phyloP scores from a whole-genome alignment of 257 asterid species.

The Asclepias syriaca region DNA sequence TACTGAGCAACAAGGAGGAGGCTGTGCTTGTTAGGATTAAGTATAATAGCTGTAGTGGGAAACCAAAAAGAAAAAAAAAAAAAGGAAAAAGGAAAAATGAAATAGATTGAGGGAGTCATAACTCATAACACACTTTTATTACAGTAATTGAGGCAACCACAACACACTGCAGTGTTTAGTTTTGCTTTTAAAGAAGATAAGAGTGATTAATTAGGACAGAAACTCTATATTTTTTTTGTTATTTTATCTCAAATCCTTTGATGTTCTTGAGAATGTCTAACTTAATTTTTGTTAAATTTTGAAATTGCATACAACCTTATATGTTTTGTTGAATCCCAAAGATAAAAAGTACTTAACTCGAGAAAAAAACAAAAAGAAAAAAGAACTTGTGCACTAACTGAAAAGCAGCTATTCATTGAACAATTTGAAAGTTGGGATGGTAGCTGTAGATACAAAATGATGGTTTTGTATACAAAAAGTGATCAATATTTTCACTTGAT shows the following conservation, averaged over 20 bases:
- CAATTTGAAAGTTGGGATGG: not conserved
- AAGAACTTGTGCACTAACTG: not conserved
- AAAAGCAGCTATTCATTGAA: not conserved
- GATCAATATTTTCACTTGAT: slow-evolving; percentile 20
- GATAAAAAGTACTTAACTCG: not conserved
- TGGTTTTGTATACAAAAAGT: slow-evolving; percentile 16
- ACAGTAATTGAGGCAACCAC: not conserved
- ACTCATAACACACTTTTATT: not conserved
- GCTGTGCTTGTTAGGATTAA: slow-evolving; percentile 57
- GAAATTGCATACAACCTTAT: no score
- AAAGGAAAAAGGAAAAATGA: not conserved
- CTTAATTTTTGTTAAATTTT: no score
- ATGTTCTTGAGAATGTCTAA: not conserved
- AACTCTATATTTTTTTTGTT: not conserved
- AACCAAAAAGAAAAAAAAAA: not conserved
- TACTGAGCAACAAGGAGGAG: slow-evolving; percentile 82
- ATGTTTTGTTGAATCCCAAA: no score
- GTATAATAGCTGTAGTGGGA: not conserved
- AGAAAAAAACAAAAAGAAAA: no score
- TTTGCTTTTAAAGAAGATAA: not conserved
- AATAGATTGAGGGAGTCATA: not conserved
- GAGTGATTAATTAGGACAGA: not conserved
- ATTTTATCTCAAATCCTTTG: not conserved
- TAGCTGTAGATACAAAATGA: not conserved
- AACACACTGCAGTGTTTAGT: not conserved